Percentiles rank a stretch among this genome's conserved stretches.
phyloP scores from a whole-genome alignment of 176 grass and related monocot genomes.

The Oryza coarctata region DNA sequence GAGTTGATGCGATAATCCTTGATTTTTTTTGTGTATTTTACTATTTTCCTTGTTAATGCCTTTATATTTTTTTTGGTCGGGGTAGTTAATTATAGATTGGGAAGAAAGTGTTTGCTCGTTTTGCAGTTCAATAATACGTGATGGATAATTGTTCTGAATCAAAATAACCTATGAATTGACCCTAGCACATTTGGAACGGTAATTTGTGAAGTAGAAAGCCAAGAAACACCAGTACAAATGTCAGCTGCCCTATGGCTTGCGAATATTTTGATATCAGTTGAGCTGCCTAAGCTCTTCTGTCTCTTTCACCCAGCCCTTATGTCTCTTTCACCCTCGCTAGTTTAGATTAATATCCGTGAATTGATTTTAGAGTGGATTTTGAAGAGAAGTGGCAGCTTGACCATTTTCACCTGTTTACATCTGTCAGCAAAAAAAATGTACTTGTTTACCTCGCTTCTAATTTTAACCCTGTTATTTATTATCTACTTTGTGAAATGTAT shows the following conservation, averaged over 20 bases:
- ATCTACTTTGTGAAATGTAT: conserved; percentile 4
- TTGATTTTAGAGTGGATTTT: conserved; percentile 8
- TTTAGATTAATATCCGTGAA: background rate
- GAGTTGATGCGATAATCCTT: conserved; percentile 28
- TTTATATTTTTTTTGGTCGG: background rate
- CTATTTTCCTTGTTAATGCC: background rate
- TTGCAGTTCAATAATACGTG: too few relatives aligned
- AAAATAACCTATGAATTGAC: background rate
- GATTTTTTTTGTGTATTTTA: background rate
- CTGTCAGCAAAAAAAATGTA: background rate
- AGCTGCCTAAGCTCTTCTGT: background rate
- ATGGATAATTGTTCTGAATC: background rate
- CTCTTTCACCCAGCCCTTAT: background rate
- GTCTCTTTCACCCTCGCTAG: background rate
- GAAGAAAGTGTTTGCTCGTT: background rate
- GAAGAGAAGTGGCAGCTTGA: background rate
- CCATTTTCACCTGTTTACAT: background rate
- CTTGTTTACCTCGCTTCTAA: background rate
- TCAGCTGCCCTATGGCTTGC: background rate
- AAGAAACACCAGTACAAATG: background rate
- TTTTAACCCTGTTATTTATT: background rate
- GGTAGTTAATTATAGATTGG: background rate
- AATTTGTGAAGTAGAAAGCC: background rate
- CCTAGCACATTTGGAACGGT: background rate
- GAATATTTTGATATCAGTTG: background rate